These are phyloP conservation scores for Fagus crenata DNA, from an alignment of 306 rosid species.

Conservation along the genomic window DNA sequence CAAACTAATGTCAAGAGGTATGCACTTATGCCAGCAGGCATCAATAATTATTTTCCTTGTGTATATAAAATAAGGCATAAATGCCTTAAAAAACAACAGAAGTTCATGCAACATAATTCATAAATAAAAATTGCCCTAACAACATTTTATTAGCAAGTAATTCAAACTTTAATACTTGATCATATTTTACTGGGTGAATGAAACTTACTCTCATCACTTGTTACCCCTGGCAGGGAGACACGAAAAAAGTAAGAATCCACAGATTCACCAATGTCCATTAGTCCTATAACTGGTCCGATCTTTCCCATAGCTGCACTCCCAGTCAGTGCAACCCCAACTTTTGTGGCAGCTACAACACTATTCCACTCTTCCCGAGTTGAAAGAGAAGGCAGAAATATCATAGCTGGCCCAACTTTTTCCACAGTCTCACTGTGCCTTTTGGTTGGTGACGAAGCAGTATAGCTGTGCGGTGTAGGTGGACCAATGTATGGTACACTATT, in stretches of 20 bases:
- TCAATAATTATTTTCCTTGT: not conserved
- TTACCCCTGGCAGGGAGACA: slow-evolving; percentile 40
- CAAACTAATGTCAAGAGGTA: not conserved
- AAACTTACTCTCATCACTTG: slow-evolving; percentile 45
- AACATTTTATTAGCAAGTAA: not conserved
- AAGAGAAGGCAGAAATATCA: slow-evolving; percentile 42
- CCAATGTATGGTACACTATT: slow-evolving; percentile 24
- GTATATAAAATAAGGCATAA: not conserved
- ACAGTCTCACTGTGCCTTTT: not conserved
- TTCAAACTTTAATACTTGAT: not conserved
- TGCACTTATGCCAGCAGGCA: not conserved
- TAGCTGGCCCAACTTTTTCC: slow-evolving; percentile 27
- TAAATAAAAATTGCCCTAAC: not conserved
- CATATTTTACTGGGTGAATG: not conserved
- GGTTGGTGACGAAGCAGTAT: slow-evolving; percentile 5
- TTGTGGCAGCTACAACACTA: slow-evolving; percentile 31
- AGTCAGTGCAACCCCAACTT: slow-evolving; percentile 36
- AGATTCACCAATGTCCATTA: slow-evolving; percentile 39
- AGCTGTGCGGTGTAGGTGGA: slow-evolving; percentile 16
- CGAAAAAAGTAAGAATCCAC: slow-evolving; percentile 38
- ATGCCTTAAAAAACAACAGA: not conserved
- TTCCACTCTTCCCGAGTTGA: slow-evolving; percentile 35
- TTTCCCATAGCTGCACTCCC: slow-evolving; percentile 39
- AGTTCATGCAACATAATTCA: not conserved
- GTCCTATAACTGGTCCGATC: slow-evolving; percentile 38